These are phyloP conservation scores for Dothistroma pini DNA, from an alignment of 2,329 filamentous ascomycete genomes.

Conservation along the genomic window DNA sequence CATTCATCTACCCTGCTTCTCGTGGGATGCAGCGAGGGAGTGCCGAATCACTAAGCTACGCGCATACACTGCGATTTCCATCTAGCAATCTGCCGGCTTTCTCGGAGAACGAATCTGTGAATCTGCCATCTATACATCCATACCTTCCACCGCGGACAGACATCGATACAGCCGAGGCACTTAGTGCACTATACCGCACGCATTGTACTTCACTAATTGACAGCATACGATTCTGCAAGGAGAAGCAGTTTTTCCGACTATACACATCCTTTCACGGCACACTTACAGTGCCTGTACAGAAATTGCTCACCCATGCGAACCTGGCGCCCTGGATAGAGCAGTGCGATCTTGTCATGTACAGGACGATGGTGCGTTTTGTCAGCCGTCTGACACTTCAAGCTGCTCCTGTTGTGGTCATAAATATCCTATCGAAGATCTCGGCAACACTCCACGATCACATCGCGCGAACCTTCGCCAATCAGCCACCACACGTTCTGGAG, in stretches of 20 bases:
- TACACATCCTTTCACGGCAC: conserved; percentile 96
- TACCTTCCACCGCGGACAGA: conserved; percentile 82
- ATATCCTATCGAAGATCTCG: conserved; percentile 82
- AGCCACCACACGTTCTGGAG: conserved; percentile 78
- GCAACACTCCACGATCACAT: conserved; percentile 77
- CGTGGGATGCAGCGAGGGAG: conserved; percentile 40
- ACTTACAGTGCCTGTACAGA: conserved; percentile 93
- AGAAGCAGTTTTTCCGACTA: conserved; percentile 93
- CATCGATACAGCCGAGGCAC: conserved; percentile 76
- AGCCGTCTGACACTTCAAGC: conserved; percentile 87
- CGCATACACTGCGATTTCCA: conserved; percentile 61
- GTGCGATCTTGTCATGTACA: conserved; percentile 92
- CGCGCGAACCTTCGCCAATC: conserved; percentile 75
- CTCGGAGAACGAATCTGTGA: conserved; percentile 65
- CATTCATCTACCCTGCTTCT: conserved; percentile 47
- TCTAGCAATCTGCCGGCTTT: conserved; percentile 54
- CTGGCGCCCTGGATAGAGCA: conserved; percentile 91
- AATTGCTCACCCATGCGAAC: conserved; percentile 75
- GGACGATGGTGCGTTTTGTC: conserved; percentile 92
- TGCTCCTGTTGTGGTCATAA: conserved; percentile 80
- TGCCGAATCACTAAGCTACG: conserved; percentile 52
- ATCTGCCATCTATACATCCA: conserved; percentile 78
- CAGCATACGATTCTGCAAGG: conserved; percentile 91
- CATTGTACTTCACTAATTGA: conserved; percentile 95
- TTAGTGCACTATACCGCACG: conserved; percentile 84